These are phyloP conservation scores for Boletus patriciae DNA, from an alignment of 768 basidiomycete genomes.

Conservation along the genomic window DNA sequence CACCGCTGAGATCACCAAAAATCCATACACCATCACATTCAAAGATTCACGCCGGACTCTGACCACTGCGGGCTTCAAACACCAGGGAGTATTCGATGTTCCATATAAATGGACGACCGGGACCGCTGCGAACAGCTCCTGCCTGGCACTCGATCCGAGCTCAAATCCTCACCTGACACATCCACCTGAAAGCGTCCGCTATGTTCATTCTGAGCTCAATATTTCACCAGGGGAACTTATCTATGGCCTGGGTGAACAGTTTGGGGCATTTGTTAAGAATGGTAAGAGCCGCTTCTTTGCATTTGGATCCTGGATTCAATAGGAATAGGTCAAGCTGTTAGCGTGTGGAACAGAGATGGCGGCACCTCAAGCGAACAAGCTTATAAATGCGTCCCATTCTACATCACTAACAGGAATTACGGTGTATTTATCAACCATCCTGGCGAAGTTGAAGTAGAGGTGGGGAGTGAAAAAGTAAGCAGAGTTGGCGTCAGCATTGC, in stretches of 20 bases:
- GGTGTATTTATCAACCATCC: conserved; percentile 77
- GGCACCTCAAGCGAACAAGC: conserved; percentile 70
- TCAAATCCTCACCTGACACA: conserved; percentile 54
- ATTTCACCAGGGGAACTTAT: conserved; percentile 69
- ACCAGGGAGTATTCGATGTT: conserved; percentile 57
- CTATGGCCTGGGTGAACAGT: conserved; percentile 75
- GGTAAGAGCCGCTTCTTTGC: conserved; percentile 43
- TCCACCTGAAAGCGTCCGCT: conserved; percentile 44
- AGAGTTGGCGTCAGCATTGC: conserved; percentile 65
- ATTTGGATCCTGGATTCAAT: conserved; percentile 14
- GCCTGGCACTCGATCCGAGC: conserved; percentile 53
- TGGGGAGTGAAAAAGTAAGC: conserved; percentile 64
- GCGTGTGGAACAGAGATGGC: conserved; percentile 74
- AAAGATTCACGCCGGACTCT: conserved; percentile 38
- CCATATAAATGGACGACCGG: conserved; percentile 52
- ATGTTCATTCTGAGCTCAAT: conserved; percentile 58
- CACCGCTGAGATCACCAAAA: conserved; percentile 52
- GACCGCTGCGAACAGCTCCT: conserved; percentile 55
- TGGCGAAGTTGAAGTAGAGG: conserved; percentile 75
- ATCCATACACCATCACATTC: conserved; percentile 65
- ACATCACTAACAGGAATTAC: conserved; percentile 68
- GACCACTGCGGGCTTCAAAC: conserved; percentile 47
- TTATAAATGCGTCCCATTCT: conserved; percentile 69
- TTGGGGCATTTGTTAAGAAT: conserved; percentile 74
- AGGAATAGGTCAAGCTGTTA: conserved; percentile 51